Base-by-base conservation (phyloP, 306 rosid genomes). In the Cajanus cajan region DNA sequence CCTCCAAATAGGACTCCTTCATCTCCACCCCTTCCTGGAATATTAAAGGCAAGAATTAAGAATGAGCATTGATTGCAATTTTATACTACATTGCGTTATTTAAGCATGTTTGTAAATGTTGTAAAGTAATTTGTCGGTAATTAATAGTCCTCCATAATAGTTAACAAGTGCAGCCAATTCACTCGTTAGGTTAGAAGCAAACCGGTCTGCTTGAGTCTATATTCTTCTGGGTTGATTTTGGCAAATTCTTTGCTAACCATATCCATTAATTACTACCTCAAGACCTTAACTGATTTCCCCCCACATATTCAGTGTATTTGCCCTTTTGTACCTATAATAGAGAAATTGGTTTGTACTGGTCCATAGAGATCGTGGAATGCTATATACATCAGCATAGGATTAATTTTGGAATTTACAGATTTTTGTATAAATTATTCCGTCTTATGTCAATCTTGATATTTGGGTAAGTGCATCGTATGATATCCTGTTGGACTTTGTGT, bases 11-110 rank as follows among this genome's bases (percentile, higher is more conserved):
- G 97, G 85, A 78, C 85, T 79, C 94, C 94, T 34, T 85, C 91
- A 79, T 91, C 98, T 4, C 96, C 97, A 4, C 98, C 98, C 64
- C 88, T 91, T 64, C 98, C 98, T 0, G 97, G 98, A 78, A 94
- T 94, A 82, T 82, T 94, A 40, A 94, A 94, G 85, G 94, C 96
- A 44, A 96, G 98, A 0, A 89, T 94, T 65, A 94, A 94, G 87
- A 93, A 89, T 50, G 98, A 94, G 85, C 96, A 93, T 71, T 87
- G 68, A 81, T 80, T 71, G 64, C 72, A 72, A 48, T 22, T 71
- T 51, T 40, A 7, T 14, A 58, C 34, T 67, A 36, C 71, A 77
- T 25, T 67, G 47, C 82, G 76, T 33, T 80, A 36, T 76, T 66
- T 62, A 70, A 33, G 67, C 86, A 43, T 86, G 79, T 44, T 50